Conservation (phyloP, 495 filamentous ascomycete species). For the Hypoxylon subgilvum region DNA sequence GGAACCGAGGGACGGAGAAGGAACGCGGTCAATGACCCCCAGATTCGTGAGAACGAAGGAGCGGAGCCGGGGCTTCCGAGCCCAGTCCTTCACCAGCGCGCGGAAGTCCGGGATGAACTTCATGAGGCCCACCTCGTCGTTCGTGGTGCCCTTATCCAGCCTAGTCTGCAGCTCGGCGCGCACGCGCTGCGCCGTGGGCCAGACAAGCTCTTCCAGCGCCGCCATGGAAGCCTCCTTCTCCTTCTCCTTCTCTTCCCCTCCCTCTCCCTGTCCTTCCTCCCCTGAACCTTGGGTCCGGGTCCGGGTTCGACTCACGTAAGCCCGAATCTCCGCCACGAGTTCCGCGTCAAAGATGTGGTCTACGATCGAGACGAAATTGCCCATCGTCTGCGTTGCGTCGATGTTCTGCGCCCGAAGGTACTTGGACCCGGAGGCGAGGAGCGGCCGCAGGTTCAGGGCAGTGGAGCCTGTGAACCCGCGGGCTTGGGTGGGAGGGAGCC, state of each 20-base stretch:
- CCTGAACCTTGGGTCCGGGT: no score
- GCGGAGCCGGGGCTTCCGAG: conserved; percentile 33
- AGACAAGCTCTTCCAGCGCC: conserved; percentile 32
- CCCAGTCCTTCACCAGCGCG: conserved; percentile 34
- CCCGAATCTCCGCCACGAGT: conserved; percentile 25
- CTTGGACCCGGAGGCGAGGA: conserved; percentile 8
- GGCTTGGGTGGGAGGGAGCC: conserved; percentile 15
- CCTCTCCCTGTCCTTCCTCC: neutral
- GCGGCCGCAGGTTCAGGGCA: conserved; percentile 43
- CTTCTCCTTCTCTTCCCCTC: neutral
- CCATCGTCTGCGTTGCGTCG: conserved; percentile 32
- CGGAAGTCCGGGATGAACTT: conserved; percentile 41
- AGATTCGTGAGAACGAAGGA: conserved; percentile 47
- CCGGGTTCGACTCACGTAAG: neutral
- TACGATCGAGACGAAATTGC: conserved; percentile 38
- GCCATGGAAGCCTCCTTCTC: conserved; percentile 2
- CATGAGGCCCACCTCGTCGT: conserved; percentile 46
- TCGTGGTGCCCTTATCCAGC: conserved; percentile 29
- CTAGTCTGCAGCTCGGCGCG: conserved; percentile 22
- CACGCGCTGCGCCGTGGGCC: conserved; percentile 36
- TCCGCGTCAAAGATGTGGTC: conserved; percentile 31
- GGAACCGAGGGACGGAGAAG: neutral
- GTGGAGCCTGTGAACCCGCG: conserved; percentile 38
- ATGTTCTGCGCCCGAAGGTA: neutral
- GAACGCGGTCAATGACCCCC: conserved; percentile 30